Conservation (phyloP, 164 flowering plant genomes). For the Warburgia ugandensis region DNA sequence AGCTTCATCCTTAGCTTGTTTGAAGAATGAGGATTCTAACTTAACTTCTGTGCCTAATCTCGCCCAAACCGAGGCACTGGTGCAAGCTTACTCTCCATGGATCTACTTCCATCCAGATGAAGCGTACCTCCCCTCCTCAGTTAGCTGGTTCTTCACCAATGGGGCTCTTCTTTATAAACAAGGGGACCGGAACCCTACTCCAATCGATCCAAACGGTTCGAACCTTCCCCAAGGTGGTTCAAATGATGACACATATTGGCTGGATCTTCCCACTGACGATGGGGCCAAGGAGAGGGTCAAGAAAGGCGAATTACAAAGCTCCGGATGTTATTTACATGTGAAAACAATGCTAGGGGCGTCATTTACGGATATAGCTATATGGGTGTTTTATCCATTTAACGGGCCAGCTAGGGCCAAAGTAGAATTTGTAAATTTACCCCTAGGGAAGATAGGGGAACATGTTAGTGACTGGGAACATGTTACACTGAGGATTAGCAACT, state of each 20-base stretch:
- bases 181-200: constrained; percentile 41
- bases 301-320: constrained; percentile 46
- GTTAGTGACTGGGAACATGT: constrained; percentile 66
- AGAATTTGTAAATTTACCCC: constrained; percentile 19
- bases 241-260: constrained; percentile 68
- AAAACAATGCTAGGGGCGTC: constrained; percentile 75
- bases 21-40: constrained; percentile 33
- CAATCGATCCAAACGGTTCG: constrained; percentile 46
- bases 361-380: constrained; percentile 57
- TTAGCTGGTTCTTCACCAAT: constrained; percentile 65
- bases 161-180: constrained; percentile 51
- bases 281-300: constrained; percentile 38
- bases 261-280: constrained; percentile 60
- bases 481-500: constrained; percentile 48
- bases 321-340: constrained; percentile 51
- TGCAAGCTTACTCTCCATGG: constrained; percentile 53
- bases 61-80: constrained; percentile 38
- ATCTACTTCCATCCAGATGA: constrained; percentile 79
- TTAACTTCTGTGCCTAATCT: constrained; percentile 48
- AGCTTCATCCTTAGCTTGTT: constrained; percentile 32
- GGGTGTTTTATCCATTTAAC: constrained; percentile 82
- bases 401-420: constrained; percentile 44
- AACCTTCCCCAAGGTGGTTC: constrained; percentile 81
- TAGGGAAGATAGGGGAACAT: constrained; percentile 49
- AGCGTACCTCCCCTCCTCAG: constrained; percentile 60